A percentile compares a stretch with the other conserved stretches of the same genome.
phyloP scores from a whole-genome alignment of 805 yeast species.

The Metschnikowia cerradonensis region DNA sequence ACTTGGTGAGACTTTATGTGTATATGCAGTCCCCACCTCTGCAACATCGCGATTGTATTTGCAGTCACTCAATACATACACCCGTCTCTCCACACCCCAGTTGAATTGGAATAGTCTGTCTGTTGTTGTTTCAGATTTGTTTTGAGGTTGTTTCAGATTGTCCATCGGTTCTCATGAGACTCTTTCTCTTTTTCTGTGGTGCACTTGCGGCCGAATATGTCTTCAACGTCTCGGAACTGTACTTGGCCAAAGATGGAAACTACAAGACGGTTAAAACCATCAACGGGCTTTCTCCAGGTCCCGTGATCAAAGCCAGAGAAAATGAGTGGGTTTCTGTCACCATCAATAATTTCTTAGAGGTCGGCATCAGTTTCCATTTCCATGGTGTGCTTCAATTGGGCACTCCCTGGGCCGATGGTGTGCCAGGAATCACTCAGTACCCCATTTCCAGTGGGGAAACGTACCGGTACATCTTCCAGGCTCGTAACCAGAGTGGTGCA shows the following conservation, averaged over 20 bases:
- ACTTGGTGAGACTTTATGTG: too few relatives aligned
- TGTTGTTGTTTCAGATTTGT: too few relatives aligned
- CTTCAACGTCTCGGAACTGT: conserved; percentile 10
- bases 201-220: conserved; percentile 3
- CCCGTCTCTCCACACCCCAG: too few relatives aligned
- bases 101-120: too few relatives aligned
- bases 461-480: conserved; percentile 41
- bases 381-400: conserved; percentile 49
- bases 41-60: conserved; percentile 3
- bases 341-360: conserved; percentile 36
- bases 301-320: conserved; percentile 35
- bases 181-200: conserved; percentile 18
- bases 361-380: conserved; percentile 45
- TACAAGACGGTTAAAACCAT: conserved; percentile 31
- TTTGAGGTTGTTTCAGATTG: too few relatives aligned
- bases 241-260: conserved; percentile 30
- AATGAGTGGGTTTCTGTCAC: conserved; percentile 33
- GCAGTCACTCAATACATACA: background rate
- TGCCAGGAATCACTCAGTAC: conserved; percentile 47
- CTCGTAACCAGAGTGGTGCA: conserved; percentile 42
- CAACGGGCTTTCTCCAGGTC: conserved; percentile 50
- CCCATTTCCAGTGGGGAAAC: conserved; percentile 42
- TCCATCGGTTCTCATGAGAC: background rate
- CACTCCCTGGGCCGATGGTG: conserved; percentile 50
- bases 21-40: background rate